phyloP scores from a whole-genome alignment of 306 rosid species.

The Parietaria judaica region DNA sequence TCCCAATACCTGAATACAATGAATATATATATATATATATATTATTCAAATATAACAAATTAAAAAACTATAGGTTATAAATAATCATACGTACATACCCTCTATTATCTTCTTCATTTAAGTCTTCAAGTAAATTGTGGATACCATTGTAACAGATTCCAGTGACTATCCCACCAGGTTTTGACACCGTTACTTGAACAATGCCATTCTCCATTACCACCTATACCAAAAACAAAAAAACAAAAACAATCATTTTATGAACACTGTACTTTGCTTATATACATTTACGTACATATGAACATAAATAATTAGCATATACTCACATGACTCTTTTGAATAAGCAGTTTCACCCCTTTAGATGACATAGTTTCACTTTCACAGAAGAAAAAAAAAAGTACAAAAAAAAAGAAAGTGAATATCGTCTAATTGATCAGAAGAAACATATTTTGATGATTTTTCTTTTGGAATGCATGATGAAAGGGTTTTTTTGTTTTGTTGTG shows the following conservation, averaged over 20 bases:
- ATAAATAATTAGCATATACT: conserved; percentile 12
- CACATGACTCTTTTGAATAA: conserved; percentile 34
- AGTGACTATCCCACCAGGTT: conserved; percentile 65
- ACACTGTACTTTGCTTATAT: not conserved
- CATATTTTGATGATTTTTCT: not conserved
- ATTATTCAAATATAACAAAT: too few relatives aligned
- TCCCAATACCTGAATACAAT: conserved; percentile 68
- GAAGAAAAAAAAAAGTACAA: not conserved
- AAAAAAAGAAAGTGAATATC: not conserved
- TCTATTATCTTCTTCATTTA: conserved; percentile 50
- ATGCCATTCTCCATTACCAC: conserved; percentile 79
- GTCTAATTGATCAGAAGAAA: not conserved
- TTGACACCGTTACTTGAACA: conserved; percentile 55
- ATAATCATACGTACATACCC: conserved; percentile 27
- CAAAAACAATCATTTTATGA: not conserved
- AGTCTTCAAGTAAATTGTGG: conserved; percentile 69
- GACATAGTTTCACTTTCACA: conserved; percentile 26
- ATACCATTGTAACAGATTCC: conserved; percentile 49
- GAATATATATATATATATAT: not conserved
- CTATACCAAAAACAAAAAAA: conserved; percentile 31
- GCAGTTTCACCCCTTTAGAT: conserved; percentile 26
- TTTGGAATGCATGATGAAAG: not conserved
- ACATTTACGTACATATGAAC: not conserved
- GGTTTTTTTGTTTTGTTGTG: not conserved
- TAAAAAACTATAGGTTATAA: not conserved